Conservation (phyloP, 108 stramenopile species). For the Nitzschia inconspicua region DNA sequence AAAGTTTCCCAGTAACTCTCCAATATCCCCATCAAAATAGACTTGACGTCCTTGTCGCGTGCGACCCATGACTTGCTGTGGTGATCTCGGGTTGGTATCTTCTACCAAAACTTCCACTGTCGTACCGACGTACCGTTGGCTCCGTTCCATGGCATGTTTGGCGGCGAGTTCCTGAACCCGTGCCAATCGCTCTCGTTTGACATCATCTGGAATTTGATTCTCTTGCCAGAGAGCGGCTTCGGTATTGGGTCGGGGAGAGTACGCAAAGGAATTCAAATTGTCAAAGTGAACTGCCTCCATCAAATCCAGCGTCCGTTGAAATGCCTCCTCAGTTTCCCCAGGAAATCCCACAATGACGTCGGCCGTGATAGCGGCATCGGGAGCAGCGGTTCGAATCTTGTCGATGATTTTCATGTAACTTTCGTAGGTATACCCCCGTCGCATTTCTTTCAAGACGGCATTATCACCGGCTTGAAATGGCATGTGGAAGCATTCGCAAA, state of each 20-base stretch:
- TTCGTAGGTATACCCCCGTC: constrained; percentile 88
- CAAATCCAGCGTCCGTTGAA: constrained; percentile 84
- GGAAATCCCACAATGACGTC: constrained; percentile 97
- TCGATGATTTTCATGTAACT: constrained; percentile 87
- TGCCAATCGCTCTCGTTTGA: constrained; percentile 87
- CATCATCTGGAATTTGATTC: constrained; percentile 61
- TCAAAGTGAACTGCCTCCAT: constrained; percentile 90
- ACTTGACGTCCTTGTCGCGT: constrained; percentile 86
- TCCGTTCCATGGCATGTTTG: constrained; percentile 81
- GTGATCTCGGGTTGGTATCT: constrained; percentile 77
- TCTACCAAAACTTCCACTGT: constrained; percentile 88
- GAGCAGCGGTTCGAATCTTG: constrained; percentile 63
- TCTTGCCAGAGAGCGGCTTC: constrained; percentile 82
- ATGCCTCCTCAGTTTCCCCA: constrained; percentile 95
- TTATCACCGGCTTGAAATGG: constrained; percentile 92
- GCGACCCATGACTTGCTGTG: constrained; percentile 84
- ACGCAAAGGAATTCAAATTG: constrained; percentile 75
- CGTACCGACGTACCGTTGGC: constrained; percentile 78
- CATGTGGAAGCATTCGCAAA: constrained; percentile 89
- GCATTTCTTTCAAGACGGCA: constrained; percentile 74
- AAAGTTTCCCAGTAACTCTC: constrained; percentile 64
- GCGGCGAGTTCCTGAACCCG: constrained; percentile 77
- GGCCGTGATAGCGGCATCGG: constrained; percentile 91
- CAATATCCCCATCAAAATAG: constrained; percentile 81
- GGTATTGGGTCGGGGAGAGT: constrained; percentile 83